Evolutionary conservation across 495 filamentous ascomycete genomes (phyloP), one percentile per base, ranked within the genome.

Genomic region (Aspergillus sparsus): DNA sequence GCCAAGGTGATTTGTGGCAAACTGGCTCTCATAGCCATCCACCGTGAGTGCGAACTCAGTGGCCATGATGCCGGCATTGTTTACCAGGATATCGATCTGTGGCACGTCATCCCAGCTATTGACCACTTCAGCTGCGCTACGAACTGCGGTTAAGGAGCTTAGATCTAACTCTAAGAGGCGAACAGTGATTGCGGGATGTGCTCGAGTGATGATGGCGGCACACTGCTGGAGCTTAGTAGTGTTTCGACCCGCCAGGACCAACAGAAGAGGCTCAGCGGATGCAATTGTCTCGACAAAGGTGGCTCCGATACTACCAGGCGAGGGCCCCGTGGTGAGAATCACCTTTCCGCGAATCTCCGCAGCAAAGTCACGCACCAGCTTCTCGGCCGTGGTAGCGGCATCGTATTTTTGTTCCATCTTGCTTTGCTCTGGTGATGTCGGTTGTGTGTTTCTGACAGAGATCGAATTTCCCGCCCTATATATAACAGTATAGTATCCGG

Each of bases 21-120:
- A 76, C 54, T 88, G 84, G 16, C 66, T 60, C 65, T 89, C 85
- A 41, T 81, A 62, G 0, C 76, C 76, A 16, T 80, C 77, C 21
- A 36, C 68, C 35, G 68, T 77, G 33, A 66, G 57, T 34, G 55
- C 57, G 61, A 65, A 77, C 21, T 63, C 72, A 44, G 65, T 65
- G 7, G 74, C 77, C 86, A 89, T 89, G 60, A 89, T 77, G 7
- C 81, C 87, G n/a, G 87, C 85, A 67, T 87, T 90, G 74, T 90
- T 90, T 68, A 89, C 83, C 16, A 89, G 63, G 15, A 88, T 81
- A 69, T 89, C 83, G 49, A 90, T 80, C n/a, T 76, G 64, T 55
- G 79, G 71, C 55, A 86, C 81, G 35, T 71, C 66, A 5, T 50
- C 18, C 36, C 60, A 77, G 15, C 68, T 57, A 13, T 77, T 74